Conservation (phyloP, 352 stramenopile genomes). For the Phytophthora ohioensis region DNA sequence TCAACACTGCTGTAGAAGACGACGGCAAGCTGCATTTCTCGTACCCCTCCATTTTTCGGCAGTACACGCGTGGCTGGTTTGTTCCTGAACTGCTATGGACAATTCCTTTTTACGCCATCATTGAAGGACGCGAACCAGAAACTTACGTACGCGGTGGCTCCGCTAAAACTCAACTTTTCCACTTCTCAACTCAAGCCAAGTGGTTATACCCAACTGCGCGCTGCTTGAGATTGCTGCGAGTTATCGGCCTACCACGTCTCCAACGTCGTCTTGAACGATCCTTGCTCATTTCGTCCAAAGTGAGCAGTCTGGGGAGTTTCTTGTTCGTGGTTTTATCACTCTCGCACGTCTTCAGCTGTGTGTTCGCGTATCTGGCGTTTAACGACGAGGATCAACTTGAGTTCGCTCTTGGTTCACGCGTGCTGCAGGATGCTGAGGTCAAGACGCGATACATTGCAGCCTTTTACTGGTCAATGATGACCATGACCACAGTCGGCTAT, state of each 20-base stretch:
- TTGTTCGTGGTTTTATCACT: conserved; percentile 74
- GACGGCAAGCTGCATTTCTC: conserved; percentile 83
- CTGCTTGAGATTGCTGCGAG: conserved; percentile 57
- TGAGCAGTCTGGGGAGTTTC: conserved; percentile 80
- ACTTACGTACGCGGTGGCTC: conserved; percentile 24
- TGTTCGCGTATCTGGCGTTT: conserved; percentile 79
- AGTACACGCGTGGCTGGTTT: conserved; percentile 70
- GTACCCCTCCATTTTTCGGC: conserved; percentile 50
- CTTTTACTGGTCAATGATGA: conserved; percentile 92
- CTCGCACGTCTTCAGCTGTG: conserved; percentile 86
- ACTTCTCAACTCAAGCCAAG: conserved; percentile 27
- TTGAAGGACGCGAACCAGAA: conserved; percentile 40
- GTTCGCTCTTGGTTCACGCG: conserved; percentile 46
- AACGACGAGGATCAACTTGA: conserved; percentile 60
- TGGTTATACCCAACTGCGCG: conserved; percentile 63
- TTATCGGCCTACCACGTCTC: conserved; percentile 64
- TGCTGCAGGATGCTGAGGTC: conserved; percentile 62
- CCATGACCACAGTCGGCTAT: conserved; percentile 84
- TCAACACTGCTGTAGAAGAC: conserved; percentile 77
- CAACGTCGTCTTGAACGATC: conserved; percentile 74
- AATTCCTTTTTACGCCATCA: conserved; percentile 73
- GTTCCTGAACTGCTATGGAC: conserved; percentile 70
- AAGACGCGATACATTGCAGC: conserved; percentile 77
- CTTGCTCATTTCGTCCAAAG: conserved; percentile 79
- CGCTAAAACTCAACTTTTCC: conserved; percentile 28